Conservation (phyloP, 2,329 filamentous ascomycete genomes). For the Pestalotiopsis sp. region DNA sequence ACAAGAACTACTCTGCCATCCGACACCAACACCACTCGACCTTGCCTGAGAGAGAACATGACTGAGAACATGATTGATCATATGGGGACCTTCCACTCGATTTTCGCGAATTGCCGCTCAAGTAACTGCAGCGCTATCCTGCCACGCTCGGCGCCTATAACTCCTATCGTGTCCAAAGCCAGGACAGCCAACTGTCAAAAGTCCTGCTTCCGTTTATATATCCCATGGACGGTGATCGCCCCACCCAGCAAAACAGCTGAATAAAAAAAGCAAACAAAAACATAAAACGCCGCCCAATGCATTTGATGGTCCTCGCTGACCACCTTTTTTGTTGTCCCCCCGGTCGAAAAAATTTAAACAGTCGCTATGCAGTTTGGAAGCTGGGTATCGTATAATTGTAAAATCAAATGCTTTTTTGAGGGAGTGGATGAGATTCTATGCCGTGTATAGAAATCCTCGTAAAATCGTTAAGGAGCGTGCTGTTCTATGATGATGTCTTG, state of each 20-base stretch:
- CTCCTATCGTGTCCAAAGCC: neutral
- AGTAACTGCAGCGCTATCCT: neutral
- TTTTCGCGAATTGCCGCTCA: neutral
- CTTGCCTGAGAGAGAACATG: neutral
- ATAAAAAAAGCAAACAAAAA: slow-evolving; percentile 17
- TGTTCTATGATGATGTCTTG: slow-evolving; percentile 33
- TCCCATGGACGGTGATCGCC: neutral
- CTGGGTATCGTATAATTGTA: slow-evolving; percentile 33
- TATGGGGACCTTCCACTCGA: neutral
- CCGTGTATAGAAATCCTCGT: slow-evolving; percentile 35
- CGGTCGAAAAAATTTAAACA: slow-evolving; percentile 39
- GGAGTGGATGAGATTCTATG: slow-evolving; percentile 39
- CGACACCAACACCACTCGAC: neutral
- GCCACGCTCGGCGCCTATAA: neutral
- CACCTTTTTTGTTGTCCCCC: slow-evolving; percentile 23
- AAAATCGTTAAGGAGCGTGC: slow-evolving; percentile 33
- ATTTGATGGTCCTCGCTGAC: slow-evolving; percentile 29
- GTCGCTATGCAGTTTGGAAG: slow-evolving; percentile 59
- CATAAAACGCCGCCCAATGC: slow-evolving; percentile 35
- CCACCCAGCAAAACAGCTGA: slow-evolving; percentile 6
- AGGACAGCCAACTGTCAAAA: neutral
- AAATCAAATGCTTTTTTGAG: slow-evolving; percentile 32
- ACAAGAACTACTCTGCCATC: neutral
- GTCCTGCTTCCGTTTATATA: slow-evolving; percentile 3
- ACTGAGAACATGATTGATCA: neutral